Percentiles rank a stretch among this genome's conserved stretches.
Conservation (phyloP, 1,139 yeast genomes). For the Komagataea norvegica region DNA sequence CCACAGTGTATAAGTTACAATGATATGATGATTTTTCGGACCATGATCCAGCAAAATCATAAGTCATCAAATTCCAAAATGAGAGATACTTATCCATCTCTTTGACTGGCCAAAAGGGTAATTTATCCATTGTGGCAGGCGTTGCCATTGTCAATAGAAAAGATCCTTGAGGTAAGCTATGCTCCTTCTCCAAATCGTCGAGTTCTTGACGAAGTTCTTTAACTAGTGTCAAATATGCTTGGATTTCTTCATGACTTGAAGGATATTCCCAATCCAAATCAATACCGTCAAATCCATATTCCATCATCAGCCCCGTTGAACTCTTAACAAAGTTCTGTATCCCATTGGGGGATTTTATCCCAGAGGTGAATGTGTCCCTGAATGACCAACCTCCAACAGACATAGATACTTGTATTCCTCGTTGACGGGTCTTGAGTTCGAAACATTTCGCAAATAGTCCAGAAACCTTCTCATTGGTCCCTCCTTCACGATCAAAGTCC, state of each 20-base stretch:
- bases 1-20: slow-evolving; percentile 51
- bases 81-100: slow-evolving; percentile 55
- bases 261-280: slow-evolving; percentile 98
- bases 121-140: slow-evolving; percentile 56
- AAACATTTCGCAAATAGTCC: slow-evolving; percentile 22
- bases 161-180: slow-evolving; percentile 27
- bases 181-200: slow-evolving; percentile 25
- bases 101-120: slow-evolving; percentile 38
- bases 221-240: slow-evolving; percentile 28
- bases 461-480: neutral
- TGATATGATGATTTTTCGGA: slow-evolving; percentile 58
- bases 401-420: slow-evolving; percentile 55
- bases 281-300: slow-evolving; percentile 78
- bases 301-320: slow-evolving; percentile 42
- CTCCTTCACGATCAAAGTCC: slow-evolving; percentile 29
- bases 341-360: slow-evolving; percentile 35
- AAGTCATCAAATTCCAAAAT: slow-evolving; percentile 87
- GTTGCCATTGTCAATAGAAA: slow-evolving; percentile 66
- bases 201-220: neutral
- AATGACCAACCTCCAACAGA: slow-evolving; percentile 92
- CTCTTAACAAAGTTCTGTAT: slow-evolving; percentile 42
- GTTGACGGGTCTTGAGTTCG: slow-evolving; percentile 30
- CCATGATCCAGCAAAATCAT: slow-evolving; percentile 85
- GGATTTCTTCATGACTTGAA: slow-evolving; percentile 40
- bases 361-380: slow-evolving; percentile 44